Evolutionary conservation across 176 grass and related monocot genomes (phyloP).

Genomic region (Musa itinerans): DNA sequence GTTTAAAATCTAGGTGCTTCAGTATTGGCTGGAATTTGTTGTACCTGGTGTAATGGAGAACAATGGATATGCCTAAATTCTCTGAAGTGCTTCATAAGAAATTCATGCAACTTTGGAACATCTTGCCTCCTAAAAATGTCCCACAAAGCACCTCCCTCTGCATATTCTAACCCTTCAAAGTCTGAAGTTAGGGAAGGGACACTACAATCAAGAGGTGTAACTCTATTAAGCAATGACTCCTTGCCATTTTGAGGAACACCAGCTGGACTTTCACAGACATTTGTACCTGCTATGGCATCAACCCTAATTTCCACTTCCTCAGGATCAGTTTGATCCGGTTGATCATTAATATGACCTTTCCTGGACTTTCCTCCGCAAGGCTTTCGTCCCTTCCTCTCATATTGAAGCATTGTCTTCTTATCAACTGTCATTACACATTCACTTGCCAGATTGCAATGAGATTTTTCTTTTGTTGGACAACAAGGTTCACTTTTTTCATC

Average conservation of each 20-base stretch:
- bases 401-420: background rate
- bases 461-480: background rate
- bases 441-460: background rate
- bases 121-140: slow-evolving; percentile 27
- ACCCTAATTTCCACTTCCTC: background rate
- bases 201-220: background rate
- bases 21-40: background rate
- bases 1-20: background rate
- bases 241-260: background rate
- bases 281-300: background rate
- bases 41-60: slow-evolving; percentile 5
- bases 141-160: slow-evolving; percentile 23
- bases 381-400: background rate
- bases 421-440: background rate
- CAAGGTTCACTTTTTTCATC: background rate
- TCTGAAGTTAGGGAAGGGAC: background rate
- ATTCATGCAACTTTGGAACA: slow-evolving; percentile 9
- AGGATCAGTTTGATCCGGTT: background rate
- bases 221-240: background rate
- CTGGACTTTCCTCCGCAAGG: background rate
- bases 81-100: slow-evolving; percentile 16
- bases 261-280: background rate
- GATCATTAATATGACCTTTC: background rate
- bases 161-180: slow-evolving; percentile 1
- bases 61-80: slow-evolving; percentile 20